Base-by-base conservation (phyloP, 345 rosid genomes). In the Raphanus raphanistrum region DNA sequence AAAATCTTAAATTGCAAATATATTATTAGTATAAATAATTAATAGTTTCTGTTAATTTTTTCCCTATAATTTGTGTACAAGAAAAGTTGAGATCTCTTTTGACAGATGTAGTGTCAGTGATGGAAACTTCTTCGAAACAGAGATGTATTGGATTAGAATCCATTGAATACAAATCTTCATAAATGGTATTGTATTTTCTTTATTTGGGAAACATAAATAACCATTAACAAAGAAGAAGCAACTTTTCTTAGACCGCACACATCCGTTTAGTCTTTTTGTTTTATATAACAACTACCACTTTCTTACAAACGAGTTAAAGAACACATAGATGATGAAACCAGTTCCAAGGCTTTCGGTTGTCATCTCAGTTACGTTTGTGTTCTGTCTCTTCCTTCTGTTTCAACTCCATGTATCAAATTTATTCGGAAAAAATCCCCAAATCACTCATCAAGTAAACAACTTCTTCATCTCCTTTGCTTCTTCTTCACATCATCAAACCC, bases 401-500 rank as follows among this genome's bases (percentile, higher is more conserved):
- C 75, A 70, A 27, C 33, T 57, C 48, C 25, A 64, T 0, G 58
- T 3, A 29, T 58, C 68, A 70, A 33, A 57, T 70, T 70, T 80
- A 0, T 6, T 69, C 27, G 31, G 26, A 8, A 32, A 12, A 41
- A 70, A 15, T 31, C 68, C 10, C 0, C 71, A 26, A 61, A 43
- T 79, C 76, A 74, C 55, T 54, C 71, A 70, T 21, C 67, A 69
- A 26, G 58, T 80, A 4, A 80, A 74, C 72, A 74, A 55, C 16
- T 74, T 80, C 68, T 75, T 80, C 76, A 74, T 74, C 62, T 74
- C 82, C 27, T 10, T 80, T 12, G 45, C 55, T 38, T 75, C 79
- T 55, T 74, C 81, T 65, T 25, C 73, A 66, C 65, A 41, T 21
- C 63, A 61, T 8, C 68, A 57, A 70, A 2, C 72, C 41, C 58